Conservation (phyloP, 768 basidiomycete species). For the Tulasnella calospora region DNA sequence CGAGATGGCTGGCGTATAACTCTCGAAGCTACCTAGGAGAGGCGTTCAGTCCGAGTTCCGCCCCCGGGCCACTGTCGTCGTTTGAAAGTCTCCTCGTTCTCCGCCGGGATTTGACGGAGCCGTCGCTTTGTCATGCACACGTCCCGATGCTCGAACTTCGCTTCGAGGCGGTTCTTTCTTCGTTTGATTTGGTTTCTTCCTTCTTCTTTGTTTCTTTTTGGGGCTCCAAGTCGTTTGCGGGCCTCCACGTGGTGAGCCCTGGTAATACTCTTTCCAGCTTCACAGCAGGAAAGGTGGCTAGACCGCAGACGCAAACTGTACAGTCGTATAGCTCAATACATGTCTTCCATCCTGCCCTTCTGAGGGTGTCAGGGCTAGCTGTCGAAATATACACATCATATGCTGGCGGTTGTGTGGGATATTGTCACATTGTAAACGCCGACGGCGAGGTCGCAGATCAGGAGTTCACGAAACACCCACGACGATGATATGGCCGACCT, state of each 20-base stretch:
- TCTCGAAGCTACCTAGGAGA: neutral
- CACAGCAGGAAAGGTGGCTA: neutral
- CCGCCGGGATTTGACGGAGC: neutral
- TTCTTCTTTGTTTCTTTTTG: neutral
- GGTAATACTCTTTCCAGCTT: neutral
- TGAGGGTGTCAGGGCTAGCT: neutral
- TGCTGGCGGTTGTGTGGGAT: neutral
- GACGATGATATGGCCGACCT: conserved; percentile 42
- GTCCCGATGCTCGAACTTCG: neutral
- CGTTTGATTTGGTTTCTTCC: neutral
- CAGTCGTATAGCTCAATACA: neutral
- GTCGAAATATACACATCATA: no score
- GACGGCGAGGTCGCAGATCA: neutral
- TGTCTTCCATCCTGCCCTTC: neutral
- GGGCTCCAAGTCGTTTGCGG: neutral
- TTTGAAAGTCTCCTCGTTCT: neutral
- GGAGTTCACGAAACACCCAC: neutral
- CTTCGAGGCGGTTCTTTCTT: neutral
- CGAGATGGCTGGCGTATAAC: neutral
- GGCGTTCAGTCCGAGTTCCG: neutral
- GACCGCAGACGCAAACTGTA: neutral
- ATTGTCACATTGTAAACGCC: neutral
- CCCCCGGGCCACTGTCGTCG: neutral
- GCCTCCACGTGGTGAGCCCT: neutral
- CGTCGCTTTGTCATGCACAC: neutral